Evolutionary conservation across 2,329 filamentous ascomycete species (phyloP).

Genomic region (Juglanconis juglandina): DNA sequence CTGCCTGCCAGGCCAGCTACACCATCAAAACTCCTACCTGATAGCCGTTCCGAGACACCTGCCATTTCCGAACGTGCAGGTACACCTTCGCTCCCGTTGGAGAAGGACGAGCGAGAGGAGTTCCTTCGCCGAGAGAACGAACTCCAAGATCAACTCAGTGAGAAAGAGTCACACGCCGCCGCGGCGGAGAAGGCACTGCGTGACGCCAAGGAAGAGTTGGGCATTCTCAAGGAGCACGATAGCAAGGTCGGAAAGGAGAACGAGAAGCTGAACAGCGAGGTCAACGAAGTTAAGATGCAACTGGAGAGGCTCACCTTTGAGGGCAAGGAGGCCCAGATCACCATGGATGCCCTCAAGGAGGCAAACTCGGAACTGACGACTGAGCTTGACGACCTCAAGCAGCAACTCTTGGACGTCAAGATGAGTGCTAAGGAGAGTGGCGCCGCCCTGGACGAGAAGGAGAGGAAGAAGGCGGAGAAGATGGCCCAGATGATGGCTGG

Average conservation of each 20-base stretch:
- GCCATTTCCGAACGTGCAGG: conserved; percentile 74
- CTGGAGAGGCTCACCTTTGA: conserved; percentile 93
- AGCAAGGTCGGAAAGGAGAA: conserved; percentile 83
- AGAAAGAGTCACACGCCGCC: conserved; percentile 80
- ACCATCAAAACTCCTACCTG: conserved; percentile 47
- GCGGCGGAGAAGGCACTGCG: conserved; percentile 75
- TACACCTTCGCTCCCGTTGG: conserved; percentile 82
- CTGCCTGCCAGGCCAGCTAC: conserved; percentile 51
- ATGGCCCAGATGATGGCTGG: conserved; percentile 99
- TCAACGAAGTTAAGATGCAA: conserved; percentile 95
- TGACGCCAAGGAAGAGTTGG: conserved; percentile 82
- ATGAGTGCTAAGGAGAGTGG: conserved; percentile 95
- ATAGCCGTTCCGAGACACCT: conserved; percentile 61
- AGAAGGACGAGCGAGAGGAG: conserved; percentile 96
- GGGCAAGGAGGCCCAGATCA: conserved; percentile 93
- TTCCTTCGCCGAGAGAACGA: conserved; percentile 95
- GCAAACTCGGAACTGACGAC: conserved; percentile 88
- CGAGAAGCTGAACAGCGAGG: conserved; percentile 77
- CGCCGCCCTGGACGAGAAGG: conserved; percentile 90
- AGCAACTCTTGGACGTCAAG: conserved; percentile 90
- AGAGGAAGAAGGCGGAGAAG: conserved; percentile 96
- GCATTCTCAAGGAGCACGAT: conserved; percentile 81
- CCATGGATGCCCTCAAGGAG: conserved; percentile 95
- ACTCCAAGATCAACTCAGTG: conserved; percentile 90
- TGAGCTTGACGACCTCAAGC: conserved; percentile 92